phyloP scores from a whole-genome alignment of 352 stramenopile species.

The Phytophthora melonis region DNA sequence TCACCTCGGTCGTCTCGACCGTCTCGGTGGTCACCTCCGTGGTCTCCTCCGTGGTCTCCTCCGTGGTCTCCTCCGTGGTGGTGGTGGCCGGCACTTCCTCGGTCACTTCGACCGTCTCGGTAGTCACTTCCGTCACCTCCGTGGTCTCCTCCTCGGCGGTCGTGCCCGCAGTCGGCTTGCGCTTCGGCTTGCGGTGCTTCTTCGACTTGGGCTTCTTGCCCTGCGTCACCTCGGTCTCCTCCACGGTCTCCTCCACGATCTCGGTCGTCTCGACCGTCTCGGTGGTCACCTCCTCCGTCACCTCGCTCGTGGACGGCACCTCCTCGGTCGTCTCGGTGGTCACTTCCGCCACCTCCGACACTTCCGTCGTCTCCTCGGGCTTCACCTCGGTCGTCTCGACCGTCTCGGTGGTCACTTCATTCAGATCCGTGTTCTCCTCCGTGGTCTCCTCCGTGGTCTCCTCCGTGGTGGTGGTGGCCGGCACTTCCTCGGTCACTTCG shows the following conservation, averaged over 20 bases:
- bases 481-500: too few species aligned
- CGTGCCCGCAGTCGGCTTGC: slow-evolving; percentile 10
- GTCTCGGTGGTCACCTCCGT: slow-evolving; percentile 24
- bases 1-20: not conserved
- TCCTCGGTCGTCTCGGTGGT: too few species aligned
- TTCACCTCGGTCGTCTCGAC: not conserved
- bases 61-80: too few species aligned
- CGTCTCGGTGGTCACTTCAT: not conserved
- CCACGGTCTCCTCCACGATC: too few species aligned
- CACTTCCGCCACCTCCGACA: too few species aligned
- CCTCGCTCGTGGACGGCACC: too few species aligned
- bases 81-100: not conserved
- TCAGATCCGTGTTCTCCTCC: too few species aligned
- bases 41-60: not conserved
- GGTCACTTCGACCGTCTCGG: too few species aligned
- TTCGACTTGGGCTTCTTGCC: slow-evolving; percentile 20
- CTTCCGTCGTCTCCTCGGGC: not conserved
- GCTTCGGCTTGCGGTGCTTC: slow-evolving; percentile 16
- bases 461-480: too few species aligned
- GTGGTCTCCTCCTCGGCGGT: slow-evolving; percentile 5
- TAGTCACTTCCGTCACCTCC: slow-evolving; percentile 3
- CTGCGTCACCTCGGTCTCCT: slow-evolving; percentile 2
- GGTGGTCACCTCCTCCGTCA: too few species aligned
- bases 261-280: too few species aligned
- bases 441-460: too few species aligned